These are phyloP conservation scores for Sporothrix euskadiensis DNA, from an alignment of 2,329 filamentous ascomycete species.

Conservation along the genomic window DNA sequence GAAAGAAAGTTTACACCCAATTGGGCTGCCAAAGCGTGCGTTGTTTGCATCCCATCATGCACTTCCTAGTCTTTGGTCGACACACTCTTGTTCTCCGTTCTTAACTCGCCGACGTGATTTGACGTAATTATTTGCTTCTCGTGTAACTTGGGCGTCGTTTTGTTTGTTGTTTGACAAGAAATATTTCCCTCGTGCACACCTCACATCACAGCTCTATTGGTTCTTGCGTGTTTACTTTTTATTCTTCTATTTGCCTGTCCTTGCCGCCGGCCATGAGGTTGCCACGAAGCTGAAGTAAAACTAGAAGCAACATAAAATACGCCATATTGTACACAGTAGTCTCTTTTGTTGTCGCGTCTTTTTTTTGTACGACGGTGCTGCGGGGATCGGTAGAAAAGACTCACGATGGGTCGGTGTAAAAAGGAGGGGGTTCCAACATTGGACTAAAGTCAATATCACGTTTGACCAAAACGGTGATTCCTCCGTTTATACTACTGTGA, in stretches of 20 bases:
- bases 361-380: background rate
- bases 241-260: background rate
- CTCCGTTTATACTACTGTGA: constrained; percentile 14
- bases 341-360: background rate
- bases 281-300: background rate
- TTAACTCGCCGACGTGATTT: background rate
- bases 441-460: constrained; percentile 9
- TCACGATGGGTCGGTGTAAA: background rate
- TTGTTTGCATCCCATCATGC: background rate
- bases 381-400: background rate
- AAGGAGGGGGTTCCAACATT: background rate
- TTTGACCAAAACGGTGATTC: background rate
- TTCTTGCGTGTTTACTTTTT: background rate
- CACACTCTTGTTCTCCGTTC: too few species aligned
- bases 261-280: background rate
- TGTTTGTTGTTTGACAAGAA: background rate
- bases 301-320: background rate
- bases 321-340: background rate
- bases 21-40: background rate
- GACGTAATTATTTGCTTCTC: background rate
- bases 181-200: background rate
- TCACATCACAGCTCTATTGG: background rate
- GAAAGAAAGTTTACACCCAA: background rate
- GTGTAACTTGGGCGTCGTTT: background rate
- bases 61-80: background rate